phyloP scores from a whole-genome alignment of 2,329 filamentous ascomycete species.

The Aspergillaceae sp. region DNA sequence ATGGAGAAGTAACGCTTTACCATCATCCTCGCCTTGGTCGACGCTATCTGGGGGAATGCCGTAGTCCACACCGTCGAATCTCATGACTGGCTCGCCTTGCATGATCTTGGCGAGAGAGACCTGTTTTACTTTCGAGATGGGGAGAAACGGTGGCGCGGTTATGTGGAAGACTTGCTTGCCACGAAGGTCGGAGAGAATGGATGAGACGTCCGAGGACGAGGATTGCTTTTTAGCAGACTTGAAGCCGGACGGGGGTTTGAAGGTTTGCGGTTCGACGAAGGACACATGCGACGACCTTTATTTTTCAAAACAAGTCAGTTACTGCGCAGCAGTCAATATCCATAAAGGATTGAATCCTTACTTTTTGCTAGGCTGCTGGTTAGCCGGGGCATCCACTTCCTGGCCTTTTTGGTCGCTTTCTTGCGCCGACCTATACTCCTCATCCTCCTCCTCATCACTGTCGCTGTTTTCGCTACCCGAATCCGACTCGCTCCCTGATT shows the following conservation, averaged over 20 bases:
- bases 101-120: constrained; percentile 34
- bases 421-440: constrained; percentile 3
- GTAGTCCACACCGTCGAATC: constrained; percentile 35
- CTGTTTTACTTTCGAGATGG: constrained; percentile 37
- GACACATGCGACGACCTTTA: constrained; percentile 5
- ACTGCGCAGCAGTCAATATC: constrained; percentile 1
- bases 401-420: constrained; percentile 5
- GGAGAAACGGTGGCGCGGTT: constrained; percentile 37
- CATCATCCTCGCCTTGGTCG: constrained; percentile 17
- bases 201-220: constrained; percentile 23
- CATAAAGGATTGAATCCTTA: constrained; percentile 5
- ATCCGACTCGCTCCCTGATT: constrained; percentile 5
- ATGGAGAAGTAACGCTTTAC: constrained; percentile 30
- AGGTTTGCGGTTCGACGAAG: constrained; percentile 23
- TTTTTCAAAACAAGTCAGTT: background rate
- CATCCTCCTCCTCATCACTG: background rate
- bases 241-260: constrained; percentile 38
- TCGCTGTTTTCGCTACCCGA: constrained; percentile 1
- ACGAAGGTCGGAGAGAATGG: constrained; percentile 30
- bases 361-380: constrained; percentile 9
- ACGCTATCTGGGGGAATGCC: constrained; percentile 29
- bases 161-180: constrained; percentile 44
- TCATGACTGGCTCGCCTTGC: constrained; percentile 34
- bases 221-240: constrained; percentile 26
- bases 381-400: constrained; percentile 6